Percentiles rank a stretch among this genome's conserved stretches.
These are phyloP conservation scores for Xanthoconium separans DNA, from an alignment of 1,284 basidiomycete species.

Conservation along the genomic window DNA sequence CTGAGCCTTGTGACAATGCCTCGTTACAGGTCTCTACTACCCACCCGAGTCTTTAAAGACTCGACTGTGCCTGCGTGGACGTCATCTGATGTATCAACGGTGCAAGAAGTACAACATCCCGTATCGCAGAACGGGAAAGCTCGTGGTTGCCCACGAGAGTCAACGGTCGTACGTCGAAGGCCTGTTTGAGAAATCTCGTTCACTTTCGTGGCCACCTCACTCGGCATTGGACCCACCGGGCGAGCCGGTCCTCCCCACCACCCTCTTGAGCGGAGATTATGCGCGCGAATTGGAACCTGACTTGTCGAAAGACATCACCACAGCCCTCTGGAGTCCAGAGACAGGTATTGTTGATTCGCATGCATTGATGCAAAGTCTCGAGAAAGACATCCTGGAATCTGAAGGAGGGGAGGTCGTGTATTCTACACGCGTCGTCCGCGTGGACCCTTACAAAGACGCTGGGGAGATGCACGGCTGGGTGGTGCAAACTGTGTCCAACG, in stretches of 20 bases:
- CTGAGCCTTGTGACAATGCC: neutral
- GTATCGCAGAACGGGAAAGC: slow-evolving; percentile 80
- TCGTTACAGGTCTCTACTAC: slow-evolving; percentile 73
- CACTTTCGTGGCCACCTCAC: slow-evolving; percentile 51
- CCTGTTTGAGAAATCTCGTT: slow-evolving; percentile 64
- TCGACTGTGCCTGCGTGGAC: slow-evolving; percentile 82
- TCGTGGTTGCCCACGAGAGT: slow-evolving; percentile 72
- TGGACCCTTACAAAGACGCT: slow-evolving; percentile 60
- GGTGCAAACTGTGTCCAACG: slow-evolving; percentile 61
- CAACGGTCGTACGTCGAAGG: slow-evolving; percentile 72
- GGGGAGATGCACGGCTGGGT: slow-evolving; percentile 58
- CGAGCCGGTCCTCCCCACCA: slow-evolving; percentile 54
- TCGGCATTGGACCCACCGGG: slow-evolving; percentile 26
- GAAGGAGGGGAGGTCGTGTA: slow-evolving; percentile 77
- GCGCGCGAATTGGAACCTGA: slow-evolving; percentile 82
- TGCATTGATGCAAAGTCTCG: slow-evolving; percentile 75
- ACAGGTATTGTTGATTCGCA: slow-evolving; percentile 95
- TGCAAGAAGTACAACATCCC: slow-evolving; percentile 71
- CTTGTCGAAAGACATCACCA: slow-evolving; percentile 67
- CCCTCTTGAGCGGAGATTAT: slow-evolving; percentile 71
- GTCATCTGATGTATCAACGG: slow-evolving; percentile 81
- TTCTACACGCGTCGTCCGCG: slow-evolving; percentile 84
- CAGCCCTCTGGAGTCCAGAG: slow-evolving; percentile 79
- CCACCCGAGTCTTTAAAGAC: slow-evolving; percentile 87
- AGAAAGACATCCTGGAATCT: slow-evolving; percentile 73